Percentiles rank a stretch among this genome's conserved stretches.
Evolutionary conservation across 345 rosid genomes (phyloP).

Genomic region (Carallia pectinifolia): DNA sequence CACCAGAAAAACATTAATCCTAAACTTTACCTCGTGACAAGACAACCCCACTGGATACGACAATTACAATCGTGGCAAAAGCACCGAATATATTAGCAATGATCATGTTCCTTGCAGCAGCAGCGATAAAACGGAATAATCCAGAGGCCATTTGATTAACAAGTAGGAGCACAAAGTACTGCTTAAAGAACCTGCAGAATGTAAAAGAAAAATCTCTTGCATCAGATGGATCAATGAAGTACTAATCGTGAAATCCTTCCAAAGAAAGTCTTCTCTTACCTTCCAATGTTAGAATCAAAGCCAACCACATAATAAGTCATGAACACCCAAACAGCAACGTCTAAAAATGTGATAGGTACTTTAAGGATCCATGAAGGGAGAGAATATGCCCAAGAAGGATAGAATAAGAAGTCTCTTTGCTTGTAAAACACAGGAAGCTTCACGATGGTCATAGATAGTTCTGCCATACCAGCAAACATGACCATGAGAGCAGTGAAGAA

Average conservation of each 20-base stretch:
- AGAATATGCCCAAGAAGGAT: slow-evolving; percentile 78
- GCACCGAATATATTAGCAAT: slow-evolving; percentile 64
- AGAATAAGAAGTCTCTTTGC: slow-evolving; percentile 72
- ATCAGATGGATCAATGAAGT: neutral
- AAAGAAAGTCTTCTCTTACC: slow-evolving; percentile 33
- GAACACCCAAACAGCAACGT: slow-evolving; percentile 64
- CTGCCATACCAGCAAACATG: slow-evolving; percentile 72
- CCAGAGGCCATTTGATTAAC: slow-evolving; percentile 63
- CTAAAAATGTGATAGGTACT: slow-evolving; percentile 62
- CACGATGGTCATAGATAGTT: slow-evolving; percentile 68
- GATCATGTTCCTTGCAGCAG: slow-evolving; percentile 58
- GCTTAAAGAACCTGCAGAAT: slow-evolving; percentile 54
- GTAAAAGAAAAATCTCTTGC: neutral
- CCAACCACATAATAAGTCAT: slow-evolving; percentile 69
- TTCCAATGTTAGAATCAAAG: slow-evolving; percentile 63
- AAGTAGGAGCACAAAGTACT: slow-evolving; percentile 49
- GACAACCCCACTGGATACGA: slow-evolving; percentile 63
- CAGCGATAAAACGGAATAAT: slow-evolving; percentile 55
- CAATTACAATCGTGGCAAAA: slow-evolving; percentile 45
- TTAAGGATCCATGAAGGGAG: slow-evolving; percentile 80
- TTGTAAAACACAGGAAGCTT: slow-evolving; percentile 89
- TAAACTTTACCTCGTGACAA: slow-evolving; percentile 43
- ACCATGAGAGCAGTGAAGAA: slow-evolving; percentile 49
- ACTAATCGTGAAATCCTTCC: neutral
- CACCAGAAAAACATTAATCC: too few relatives aligned